phyloP scores from a whole-genome alignment of 2,329 filamentous ascomycete species.

The Verticillium isaacii region DNA sequence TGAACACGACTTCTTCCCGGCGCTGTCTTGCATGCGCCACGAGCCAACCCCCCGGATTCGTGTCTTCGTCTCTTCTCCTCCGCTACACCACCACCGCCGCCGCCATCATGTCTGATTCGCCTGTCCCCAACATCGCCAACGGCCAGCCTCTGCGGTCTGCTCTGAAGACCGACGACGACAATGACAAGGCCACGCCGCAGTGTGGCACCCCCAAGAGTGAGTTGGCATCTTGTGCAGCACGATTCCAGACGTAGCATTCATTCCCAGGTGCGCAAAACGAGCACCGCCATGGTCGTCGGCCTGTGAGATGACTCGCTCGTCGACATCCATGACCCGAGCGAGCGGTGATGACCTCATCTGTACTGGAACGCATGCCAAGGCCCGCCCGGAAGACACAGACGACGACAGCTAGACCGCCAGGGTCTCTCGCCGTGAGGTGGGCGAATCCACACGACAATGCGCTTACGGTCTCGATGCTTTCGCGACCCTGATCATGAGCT shows the following conservation, averaged over 20 bases:
- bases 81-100: too few species aligned
- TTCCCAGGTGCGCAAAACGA: not conserved
- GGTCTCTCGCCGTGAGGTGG: not conserved
- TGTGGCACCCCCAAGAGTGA: slow-evolving; percentile 38
- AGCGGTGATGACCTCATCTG: too few species aligned
- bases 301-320: too few species aligned
- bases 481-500: not conserved
- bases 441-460: not conserved
- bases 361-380: too few species aligned
- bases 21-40: too few species aligned
- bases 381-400: too few species aligned
- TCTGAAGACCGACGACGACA: slow-evolving; percentile 38
- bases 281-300: too few species aligned
- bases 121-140: slow-evolving; percentile 3
- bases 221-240: slow-evolving; percentile 13
- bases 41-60: too few species aligned
- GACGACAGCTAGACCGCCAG: too few species aligned
- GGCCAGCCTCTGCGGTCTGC: slow-evolving; percentile 33
- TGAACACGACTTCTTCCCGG: too few species aligned
- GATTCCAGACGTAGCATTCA: not conserved
- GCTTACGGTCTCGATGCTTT: slow-evolving; percentile 9
- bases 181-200: slow-evolving; percentile 27
- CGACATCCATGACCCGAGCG: too few species aligned
- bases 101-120: slow-evolving; percentile 10
- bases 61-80: too few species aligned